Base-by-base conservation (phyloP, 164 flowering plant species). In the Platanus orientalis region DNA sequence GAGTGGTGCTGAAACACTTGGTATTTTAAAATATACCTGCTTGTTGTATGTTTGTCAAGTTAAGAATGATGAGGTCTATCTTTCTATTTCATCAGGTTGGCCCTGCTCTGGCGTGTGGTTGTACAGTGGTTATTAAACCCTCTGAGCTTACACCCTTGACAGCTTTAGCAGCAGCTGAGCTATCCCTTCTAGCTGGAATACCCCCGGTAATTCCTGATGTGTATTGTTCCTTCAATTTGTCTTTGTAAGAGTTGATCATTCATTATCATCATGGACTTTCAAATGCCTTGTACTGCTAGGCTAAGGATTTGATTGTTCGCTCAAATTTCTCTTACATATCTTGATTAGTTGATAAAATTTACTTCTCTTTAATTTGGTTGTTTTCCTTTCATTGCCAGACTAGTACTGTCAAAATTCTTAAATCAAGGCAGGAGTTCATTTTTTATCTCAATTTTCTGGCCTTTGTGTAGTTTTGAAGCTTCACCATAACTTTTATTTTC, bases 31-130 rank as follows among this genome's bases (percentile, higher is more conserved):
- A 1, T n/a, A 6, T 45, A 45, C 49, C 19, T 45, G 10, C 12
- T 12, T 44, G 27, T 36, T n/a, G n/a, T n/a, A n/a, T n/a, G n/a
- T n/a, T n/a, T n/a, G n/a, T n/a, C n/a, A n/a, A n/a, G 17, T 54
- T 55, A 17, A 53, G 62, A 57, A 50, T 53, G 20, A 55, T 27
- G 21, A 45, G 19, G 20, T 64, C 27, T 50, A 34, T 59, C 24
- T 58, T n/a, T 39, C 54, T 52, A 16, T 54, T 64, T 14, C 59
- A 39, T 51, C 75, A 90, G 99, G 94, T 90, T 81, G 99, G 96
- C 42, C 97, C 97, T 73, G 99, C 99, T 53, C 97, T 95, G 80
- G 99, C 99, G 25, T 82, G 84, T 83, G 99, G 99, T 34, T 95
- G 99, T 66, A 92, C 99, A 29, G 96, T 91, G 57, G 96, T 94